Evolutionary conservation across 1,139 yeast species (phyloP), one percentile per base, ranked within the genome.

Genomic region (Diutina scorzettiae): DNA sequence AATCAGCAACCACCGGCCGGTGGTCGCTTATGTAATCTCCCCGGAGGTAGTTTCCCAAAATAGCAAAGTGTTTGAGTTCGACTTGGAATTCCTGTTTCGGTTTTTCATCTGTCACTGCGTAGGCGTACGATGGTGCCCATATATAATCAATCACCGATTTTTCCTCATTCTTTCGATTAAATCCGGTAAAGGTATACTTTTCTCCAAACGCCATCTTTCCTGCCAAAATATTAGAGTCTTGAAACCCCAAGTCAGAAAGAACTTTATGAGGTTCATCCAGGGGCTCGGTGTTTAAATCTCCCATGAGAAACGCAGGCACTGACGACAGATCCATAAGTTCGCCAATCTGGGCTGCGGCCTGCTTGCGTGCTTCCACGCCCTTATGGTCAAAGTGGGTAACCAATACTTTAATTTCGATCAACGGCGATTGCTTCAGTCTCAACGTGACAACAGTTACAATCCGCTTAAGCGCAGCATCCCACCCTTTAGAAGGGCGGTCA

Each of bases 371-470:
- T 5, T 47, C 48, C 2, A 49, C 58, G 1, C 82, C 82, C 37
- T 58, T 54, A 48, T 76, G 79, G 51, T 76, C 82, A 52, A 74
- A 66, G 54, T 76, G 82, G 9, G 82, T 76, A 52, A 73, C 73
- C 56, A 71, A 71, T 20, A 73, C 64, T 46, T 73, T 73, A 43
- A 69, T 53, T 42, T 54, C 52, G 40, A 60, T 58, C 2, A 60
- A 59, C 1, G 63, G 54, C 0, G 45, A 44, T 7, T 19, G 8
- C 33, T 47, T 52, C 44, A 60, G 62, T 50, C 55, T 59, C 43
- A 68, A 58, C n/a, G 69, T 64, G 2, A 61, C 71, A 57, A 62
- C 65, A 4, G 76, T 64, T 24, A 63, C 66, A 21, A 74, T 69
- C 42, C 80, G 58, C 9, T 63, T 57, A 46, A 66, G 64, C 31